phyloP scores from a whole-genome alignment of 2,329 filamentous ascomycete species.

The Botrytis fragariae region DNA sequence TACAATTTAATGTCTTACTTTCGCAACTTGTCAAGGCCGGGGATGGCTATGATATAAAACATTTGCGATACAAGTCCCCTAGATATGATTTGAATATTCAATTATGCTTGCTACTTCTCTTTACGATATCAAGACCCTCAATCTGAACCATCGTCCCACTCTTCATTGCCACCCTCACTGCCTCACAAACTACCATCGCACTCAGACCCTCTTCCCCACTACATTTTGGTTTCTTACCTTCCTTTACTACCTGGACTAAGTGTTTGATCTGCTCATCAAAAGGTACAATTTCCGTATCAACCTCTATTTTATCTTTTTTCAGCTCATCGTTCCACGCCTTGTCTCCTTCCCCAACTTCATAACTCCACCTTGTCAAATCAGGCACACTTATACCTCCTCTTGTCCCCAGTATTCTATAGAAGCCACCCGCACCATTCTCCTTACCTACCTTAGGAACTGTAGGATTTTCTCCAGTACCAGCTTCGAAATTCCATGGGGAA shows the following conservation, averaged over 20 bases:
- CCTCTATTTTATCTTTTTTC: not conserved
- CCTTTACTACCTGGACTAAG: not conserved
- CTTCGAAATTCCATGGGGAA: not conserved
- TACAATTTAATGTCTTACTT: not conserved
- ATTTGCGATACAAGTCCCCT: not conserved
- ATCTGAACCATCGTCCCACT: slow-evolving; percentile 34
- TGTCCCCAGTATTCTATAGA: not conserved
- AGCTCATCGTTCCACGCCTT: not conserved
- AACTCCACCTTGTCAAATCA: not conserved
- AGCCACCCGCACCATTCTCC: not conserved
- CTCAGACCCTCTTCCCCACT: not conserved
- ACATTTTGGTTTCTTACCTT: not conserved
- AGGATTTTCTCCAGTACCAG: not conserved
- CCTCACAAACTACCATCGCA: slow-evolving; percentile 47
- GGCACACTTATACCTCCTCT: not conserved
- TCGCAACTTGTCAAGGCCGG: not conserved
- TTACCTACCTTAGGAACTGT: not conserved
- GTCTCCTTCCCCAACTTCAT: not conserved
- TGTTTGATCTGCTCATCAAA: not conserved
- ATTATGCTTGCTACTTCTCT: not conserved
- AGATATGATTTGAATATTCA: not conserved
- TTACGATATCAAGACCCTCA: slow-evolving; percentile 21
- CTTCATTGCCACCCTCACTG: slow-evolving; percentile 47
- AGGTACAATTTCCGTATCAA: not conserved
- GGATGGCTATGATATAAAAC: not conserved